Evolutionary conservation across 129 eudicot genomes (phyloP).

Genomic region (Saussurea involucrata): DNA sequence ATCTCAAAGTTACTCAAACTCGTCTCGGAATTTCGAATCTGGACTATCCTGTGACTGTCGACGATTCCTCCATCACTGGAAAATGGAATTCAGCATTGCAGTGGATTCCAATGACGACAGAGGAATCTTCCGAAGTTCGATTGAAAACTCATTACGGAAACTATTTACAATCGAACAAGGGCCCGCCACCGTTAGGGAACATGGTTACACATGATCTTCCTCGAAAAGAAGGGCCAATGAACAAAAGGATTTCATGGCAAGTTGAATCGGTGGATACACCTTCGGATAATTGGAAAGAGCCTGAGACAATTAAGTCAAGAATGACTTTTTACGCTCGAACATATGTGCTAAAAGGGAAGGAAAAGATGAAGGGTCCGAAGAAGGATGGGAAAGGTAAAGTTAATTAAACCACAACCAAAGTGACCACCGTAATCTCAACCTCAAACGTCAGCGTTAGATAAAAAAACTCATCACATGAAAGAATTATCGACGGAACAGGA

Average conservation of each 20-base stretch:
- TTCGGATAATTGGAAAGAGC: slow-evolving; percentile 15
- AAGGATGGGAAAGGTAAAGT: slow-evolving; percentile 25
- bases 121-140: slow-evolving; percentile 7
- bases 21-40: slow-evolving; percentile 16
- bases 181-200: slow-evolving; percentile 38
- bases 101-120: slow-evolving; percentile 30
- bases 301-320: slow-evolving; percentile 17
- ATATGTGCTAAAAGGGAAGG: slow-evolving; percentile 30
- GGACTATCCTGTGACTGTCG: background rate
- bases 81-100: slow-evolving; percentile 34
- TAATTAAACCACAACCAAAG: slow-evolving; percentile 15
- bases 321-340: slow-evolving; percentile 17
- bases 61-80: slow-evolving; percentile 22
- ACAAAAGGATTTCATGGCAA: slow-evolving; percentile 37
- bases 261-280: slow-evolving; percentile 37
- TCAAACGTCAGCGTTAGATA: background rate
- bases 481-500: background rate
- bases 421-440: background rate
- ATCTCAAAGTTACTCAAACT: slow-evolving; percentile 37
- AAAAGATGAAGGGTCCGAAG: slow-evolving; percentile 27
- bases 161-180: slow-evolving; percentile 42
- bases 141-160: slow-evolving; percentile 42
- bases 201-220: slow-evolving; percentile 44
- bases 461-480: background rate
- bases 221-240: slow-evolving; percentile 28